Evolutionary conservation across 2,329 filamentous ascomycete genomes (phyloP).

Genomic region (Penicillium freii): DNA sequence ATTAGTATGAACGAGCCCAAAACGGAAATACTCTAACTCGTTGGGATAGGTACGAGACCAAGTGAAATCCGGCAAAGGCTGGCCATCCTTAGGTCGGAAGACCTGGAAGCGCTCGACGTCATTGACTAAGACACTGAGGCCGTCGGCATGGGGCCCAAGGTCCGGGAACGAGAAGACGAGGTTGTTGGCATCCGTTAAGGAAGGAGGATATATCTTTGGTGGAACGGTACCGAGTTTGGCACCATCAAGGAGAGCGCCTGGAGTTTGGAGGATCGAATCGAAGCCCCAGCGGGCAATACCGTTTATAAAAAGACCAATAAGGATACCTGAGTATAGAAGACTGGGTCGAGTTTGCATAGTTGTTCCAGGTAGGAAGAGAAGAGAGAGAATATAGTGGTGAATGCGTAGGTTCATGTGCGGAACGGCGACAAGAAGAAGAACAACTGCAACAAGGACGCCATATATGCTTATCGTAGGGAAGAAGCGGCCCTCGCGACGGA

Average conservation of each 20-base stretch:
- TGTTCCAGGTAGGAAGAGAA: slow-evolving; percentile 59
- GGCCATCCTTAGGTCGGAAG: slow-evolving; percentile 45
- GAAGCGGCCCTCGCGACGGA: slow-evolving; percentile 59
- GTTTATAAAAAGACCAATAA: slow-evolving; percentile 62
- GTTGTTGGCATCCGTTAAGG: slow-evolving; percentile 24
- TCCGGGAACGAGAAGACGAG: slow-evolving; percentile 39
- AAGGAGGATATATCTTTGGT: slow-evolving; percentile 29
- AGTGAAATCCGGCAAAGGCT: slow-evolving; percentile 27
- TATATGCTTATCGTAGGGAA: slow-evolving; percentile 46
- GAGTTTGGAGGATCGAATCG: slow-evolving; percentile 59
- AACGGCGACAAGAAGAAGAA: slow-evolving; percentile 53
- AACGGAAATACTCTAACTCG: slow-evolving; percentile 44
- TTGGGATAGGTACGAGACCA: slow-evolving; percentile 35
- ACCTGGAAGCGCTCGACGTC: slow-evolving; percentile 59
- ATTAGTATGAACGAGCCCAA: slow-evolving; percentile 42
- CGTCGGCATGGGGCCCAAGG: slow-evolving; percentile 44
- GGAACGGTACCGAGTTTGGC: slow-evolving; percentile 35
- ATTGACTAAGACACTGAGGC: slow-evolving; percentile 59
- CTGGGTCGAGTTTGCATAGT: slow-evolving; percentile 58
- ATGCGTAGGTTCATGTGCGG: slow-evolving; percentile 61
- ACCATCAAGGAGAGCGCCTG: slow-evolving; percentile 47
- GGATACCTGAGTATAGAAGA: slow-evolving; percentile 60
- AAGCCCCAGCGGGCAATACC: slow-evolving; percentile 65
- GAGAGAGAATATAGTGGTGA: slow-evolving; percentile 62
- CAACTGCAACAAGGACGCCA: slow-evolving; percentile 42